Base-by-base conservation (phyloP, 306 rosid genomes). In the Prunus persica region DNA sequence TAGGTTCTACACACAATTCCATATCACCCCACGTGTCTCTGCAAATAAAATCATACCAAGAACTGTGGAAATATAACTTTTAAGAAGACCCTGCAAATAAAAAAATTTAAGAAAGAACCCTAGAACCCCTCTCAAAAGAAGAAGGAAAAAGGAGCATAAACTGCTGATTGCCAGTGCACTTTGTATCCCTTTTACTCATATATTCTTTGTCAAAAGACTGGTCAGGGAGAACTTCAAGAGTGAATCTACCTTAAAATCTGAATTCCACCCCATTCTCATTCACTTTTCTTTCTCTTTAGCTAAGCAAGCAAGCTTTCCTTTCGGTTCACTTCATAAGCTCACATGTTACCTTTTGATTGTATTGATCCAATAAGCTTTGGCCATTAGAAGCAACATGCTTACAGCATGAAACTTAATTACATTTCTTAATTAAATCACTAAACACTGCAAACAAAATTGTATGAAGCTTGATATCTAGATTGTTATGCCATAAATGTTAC, bases 141-240 rank as follows among this genome's bases (percentile, higher is more conserved):
- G 51, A 66, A 24, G n/a, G 15, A 10, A 19, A 30, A 38, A 30
- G 8, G 28, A 30, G 50, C 18, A 56, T 46, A 20, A 25, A 46
- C 46, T 67, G 56, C 50, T 22, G 55, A 45, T 67, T 67, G 55
- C 71, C 43, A 24, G 25, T 68, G 55, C 32, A 47, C 68, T 28
- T 28, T 28, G 20, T 64, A 15, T 6, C n/a, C 20, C 51, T 47
- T 52, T 66, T 54, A 13, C 46, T 14, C 65, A 15, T 32, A 51
- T 3, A 7, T 49, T 47, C 58, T 74, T 77, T 73, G 55, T 12
- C 68, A 67, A 82, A 71, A 80, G 77, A 16, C 60, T 74, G 77
- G 65, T 73, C 49, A 77, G 50, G 14, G 51, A 71, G 54, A 64
- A 47, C 8, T 67, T 45, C 30, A 14, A 32, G 15, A 55, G 34